phyloP scores from a whole-genome alignment of 495 filamentous ascomycete species.

The Collariella sp. region DNA sequence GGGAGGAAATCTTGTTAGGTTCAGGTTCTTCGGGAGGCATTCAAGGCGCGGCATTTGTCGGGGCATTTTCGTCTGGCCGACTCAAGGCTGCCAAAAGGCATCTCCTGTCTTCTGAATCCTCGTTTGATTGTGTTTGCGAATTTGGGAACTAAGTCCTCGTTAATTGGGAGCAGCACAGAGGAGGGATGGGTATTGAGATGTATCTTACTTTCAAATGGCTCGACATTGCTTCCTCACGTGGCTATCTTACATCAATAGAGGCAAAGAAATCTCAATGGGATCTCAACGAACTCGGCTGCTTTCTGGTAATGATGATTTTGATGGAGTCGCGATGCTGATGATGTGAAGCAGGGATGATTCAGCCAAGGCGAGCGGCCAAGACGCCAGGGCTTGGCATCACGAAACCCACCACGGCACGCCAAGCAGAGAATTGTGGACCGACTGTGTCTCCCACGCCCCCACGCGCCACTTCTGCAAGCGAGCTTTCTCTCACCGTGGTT shows the following conservation, averaged over 20 bases:
- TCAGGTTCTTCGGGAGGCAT: neutral
- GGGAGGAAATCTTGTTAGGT: neutral
- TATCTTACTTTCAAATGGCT: slow-evolving; percentile 9
- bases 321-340: neutral
- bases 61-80: neutral
- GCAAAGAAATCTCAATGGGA: neutral
- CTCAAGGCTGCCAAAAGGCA: neutral
- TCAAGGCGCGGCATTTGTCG: neutral
- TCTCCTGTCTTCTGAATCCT: neutral
- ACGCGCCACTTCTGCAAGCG: neutral
- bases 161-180: slow-evolving; percentile 3
- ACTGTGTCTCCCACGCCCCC: no score
- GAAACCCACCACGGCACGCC: neutral
- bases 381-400: neutral
- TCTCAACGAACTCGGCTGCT: neutral
- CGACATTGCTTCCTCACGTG: neutral
- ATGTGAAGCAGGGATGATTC: neutral
- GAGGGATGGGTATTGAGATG: slow-evolving; percentile 1
- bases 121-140: slow-evolving; percentile 3
- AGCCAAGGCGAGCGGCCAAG: no score
- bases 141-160: slow-evolving; percentile 4
- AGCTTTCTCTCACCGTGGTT: neutral
- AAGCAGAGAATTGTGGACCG: neutral
- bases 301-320: neutral
- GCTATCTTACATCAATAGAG: neutral